Base-by-base conservation (phyloP, 2,329 filamentous ascomycete species). In the Fusarium sp. region DNA sequence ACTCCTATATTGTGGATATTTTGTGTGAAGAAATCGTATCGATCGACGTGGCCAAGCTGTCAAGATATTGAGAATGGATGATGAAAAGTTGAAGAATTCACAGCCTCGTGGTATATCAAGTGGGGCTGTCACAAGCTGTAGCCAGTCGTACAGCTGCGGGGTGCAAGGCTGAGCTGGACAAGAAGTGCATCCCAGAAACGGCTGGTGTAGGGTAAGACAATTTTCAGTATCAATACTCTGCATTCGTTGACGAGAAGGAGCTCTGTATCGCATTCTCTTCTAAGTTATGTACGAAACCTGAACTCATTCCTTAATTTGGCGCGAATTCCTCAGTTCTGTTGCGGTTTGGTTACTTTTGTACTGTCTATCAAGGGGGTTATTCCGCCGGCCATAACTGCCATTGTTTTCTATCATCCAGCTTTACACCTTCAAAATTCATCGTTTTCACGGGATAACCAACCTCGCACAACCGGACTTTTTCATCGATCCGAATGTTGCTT, bases 21-120 rank as follows among this genome's bases (percentile, higher is more conserved):
- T 4, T 15, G 28, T 36, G 15, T 17, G 26, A 15, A n/a, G 17
- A 45, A 15, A 33, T 8, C 34, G 31, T 5, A 38, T n/a, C 53
- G 33, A 9, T n/a, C 26, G 28, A 26, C 18, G 43, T 24, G 46
- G 26, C 40, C 14, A 42, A 38, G n/a, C 10, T 53, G 18, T 43
- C 51, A 38, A 39, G 24, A 36, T 43, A 40, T 50, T 33, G 40
- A 36, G 36, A 46, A 62, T 63, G 26, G 34, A 68, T 60, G 50
- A 71, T 70, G 58, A 75, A 74, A 74, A 75, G 74, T 76, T 76
- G 65, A 33, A 71, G 60, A 68, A 53, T 17, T 34, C 20, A 45
- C 69, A 76, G 75, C 75, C 75, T 77, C 64, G 68, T 71, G 58
- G 58, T 53, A 44, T 17, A 15, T 17, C 11, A 13, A 31, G 52